These are phyloP conservation scores for Prunella vulgaris DNA, from an alignment of 257 asterid species.

Conservation along the genomic window DNA sequence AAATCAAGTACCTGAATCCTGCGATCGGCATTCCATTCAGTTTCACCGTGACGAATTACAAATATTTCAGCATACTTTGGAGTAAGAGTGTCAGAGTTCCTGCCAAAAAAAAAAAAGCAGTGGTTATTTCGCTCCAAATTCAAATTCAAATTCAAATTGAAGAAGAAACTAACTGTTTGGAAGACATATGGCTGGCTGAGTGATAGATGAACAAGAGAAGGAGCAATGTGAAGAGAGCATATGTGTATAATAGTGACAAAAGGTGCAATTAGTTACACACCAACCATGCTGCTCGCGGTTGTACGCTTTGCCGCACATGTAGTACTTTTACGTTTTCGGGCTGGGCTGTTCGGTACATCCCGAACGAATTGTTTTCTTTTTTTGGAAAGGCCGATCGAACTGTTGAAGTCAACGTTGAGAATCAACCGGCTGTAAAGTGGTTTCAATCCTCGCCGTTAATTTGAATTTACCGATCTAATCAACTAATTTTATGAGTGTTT, in stretches of 20 bases:
- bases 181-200: neutral
- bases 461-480: neutral
- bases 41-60: constrained; percentile 1
- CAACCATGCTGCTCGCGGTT: neutral
- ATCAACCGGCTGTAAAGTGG: neutral
- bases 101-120: neutral
- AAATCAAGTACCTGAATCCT: neutral
- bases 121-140: neutral
- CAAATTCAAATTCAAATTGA: neutral
- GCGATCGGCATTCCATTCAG: neutral
- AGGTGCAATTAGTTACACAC: neutral
- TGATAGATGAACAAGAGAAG: neutral
- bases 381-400: no score
- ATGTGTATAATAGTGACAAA: no score
- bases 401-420: neutral
- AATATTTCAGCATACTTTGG: neutral
- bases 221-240: neutral
- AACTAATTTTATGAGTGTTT: no score
- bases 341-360: neutral
- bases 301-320: neutral
- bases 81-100: neutral
- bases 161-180: neutral
- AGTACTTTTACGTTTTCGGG: neutral
- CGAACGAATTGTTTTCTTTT: no score
- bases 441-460: neutral